Conservation (phyloP, 2,329 filamentous ascomycete genomes). For the Stagonosporopsis cucurbitacearum region DNA sequence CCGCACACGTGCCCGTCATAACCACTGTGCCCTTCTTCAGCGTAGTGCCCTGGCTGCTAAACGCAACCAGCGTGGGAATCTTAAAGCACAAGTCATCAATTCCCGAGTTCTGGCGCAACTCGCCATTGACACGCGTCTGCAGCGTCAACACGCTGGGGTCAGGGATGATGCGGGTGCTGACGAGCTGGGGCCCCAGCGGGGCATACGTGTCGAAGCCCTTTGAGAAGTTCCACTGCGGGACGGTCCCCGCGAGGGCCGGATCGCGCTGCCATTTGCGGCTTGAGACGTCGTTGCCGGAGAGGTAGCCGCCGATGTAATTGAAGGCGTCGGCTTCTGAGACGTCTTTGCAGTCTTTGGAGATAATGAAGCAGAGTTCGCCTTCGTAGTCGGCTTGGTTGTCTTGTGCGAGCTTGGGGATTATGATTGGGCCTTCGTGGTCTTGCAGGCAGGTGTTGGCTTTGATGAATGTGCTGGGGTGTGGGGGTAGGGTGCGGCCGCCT, state of each 20-base stretch:
- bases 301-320: slow-evolving; percentile 61
- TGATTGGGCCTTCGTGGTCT: slow-evolving; percentile 51
- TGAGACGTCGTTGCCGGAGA: slow-evolving; percentile 62
- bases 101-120: slow-evolving; percentile 56
- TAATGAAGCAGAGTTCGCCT: slow-evolving; percentile 54
- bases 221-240: slow-evolving; percentile 64
- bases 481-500: slow-evolving; percentile 58
- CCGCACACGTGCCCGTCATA: slow-evolving; percentile 56
- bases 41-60: slow-evolving; percentile 55
- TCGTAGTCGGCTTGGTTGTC: slow-evolving; percentile 55
- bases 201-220: slow-evolving; percentile 65
- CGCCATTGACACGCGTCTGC: slow-evolving; percentile 57
- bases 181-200: slow-evolving; percentile 60
- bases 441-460: slow-evolving; percentile 54
- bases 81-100: slow-evolving; percentile 59
- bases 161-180: slow-evolving; percentile 51
- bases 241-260: slow-evolving; percentile 55
- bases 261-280: slow-evolving; percentile 61
- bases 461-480: slow-evolving; percentile 60
- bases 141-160: slow-evolving; percentile 55
- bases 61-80: slow-evolving; percentile 54
- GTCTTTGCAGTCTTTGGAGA: slow-evolving; percentile 60
- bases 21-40: slow-evolving; percentile 57
- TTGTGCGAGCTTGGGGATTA: slow-evolving; percentile 58
- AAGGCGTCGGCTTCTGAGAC: slow-evolving; percentile 54